Evolutionary conservation across 2,329 filamentous ascomycete species (phyloP).

Genomic region (Alternaria sp.): DNA sequence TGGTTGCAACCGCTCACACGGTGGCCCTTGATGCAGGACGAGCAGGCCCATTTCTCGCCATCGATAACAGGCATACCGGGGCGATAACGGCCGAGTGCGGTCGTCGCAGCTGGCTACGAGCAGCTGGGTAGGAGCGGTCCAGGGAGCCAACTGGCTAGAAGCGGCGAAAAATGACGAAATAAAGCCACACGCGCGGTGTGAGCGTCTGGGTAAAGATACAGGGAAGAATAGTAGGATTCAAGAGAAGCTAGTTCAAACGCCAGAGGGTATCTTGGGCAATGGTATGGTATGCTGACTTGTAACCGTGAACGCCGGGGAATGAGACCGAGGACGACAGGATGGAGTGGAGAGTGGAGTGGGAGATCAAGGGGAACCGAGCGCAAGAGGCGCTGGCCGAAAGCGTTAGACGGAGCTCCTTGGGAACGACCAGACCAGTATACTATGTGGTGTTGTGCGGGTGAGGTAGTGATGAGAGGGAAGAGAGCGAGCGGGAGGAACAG

Average conservation of each 20-base stretch:
- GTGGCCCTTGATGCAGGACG: conserved; percentile 97
- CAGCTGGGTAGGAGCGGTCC: conserved; percentile 25
- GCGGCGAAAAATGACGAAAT: conserved; percentile 17
- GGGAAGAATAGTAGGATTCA: conserved; percentile 21
- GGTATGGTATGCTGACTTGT: conserved; percentile 38
- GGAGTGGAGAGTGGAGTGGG: conserved; percentile 15
- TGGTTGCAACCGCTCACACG: conserved; percentile 99
- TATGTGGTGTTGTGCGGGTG: conserved; percentile 30
- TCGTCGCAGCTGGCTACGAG: conserved; percentile 39
- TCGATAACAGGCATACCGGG: conserved; percentile 58
- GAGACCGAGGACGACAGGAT: conserved; percentile 40
- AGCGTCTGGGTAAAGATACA: conserved; percentile 27
- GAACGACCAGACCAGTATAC: conserved; percentile 45
- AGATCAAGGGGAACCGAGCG: conserved; percentile 46
- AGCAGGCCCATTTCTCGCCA: conserved; percentile 97
- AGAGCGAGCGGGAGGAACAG: conserved; percentile 35
- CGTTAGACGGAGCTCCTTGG: conserved; percentile 41
- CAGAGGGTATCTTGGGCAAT: conserved; percentile 46
- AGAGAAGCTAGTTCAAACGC: conserved; percentile 32
- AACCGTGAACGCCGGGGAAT: conserved; percentile 48
- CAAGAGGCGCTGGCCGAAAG: conserved; percentile 52
- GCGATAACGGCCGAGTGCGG: conserved; percentile 41
- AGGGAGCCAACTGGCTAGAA: conserved; percentile 18
- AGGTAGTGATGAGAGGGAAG: conserved; percentile 33
- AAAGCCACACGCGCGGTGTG: conserved; percentile 22